Evolutionary conservation across 306 rosid species (phyloP), one percentile per base, ranked within the genome.

Genomic region (Cucurbita argyrosperma): DNA sequence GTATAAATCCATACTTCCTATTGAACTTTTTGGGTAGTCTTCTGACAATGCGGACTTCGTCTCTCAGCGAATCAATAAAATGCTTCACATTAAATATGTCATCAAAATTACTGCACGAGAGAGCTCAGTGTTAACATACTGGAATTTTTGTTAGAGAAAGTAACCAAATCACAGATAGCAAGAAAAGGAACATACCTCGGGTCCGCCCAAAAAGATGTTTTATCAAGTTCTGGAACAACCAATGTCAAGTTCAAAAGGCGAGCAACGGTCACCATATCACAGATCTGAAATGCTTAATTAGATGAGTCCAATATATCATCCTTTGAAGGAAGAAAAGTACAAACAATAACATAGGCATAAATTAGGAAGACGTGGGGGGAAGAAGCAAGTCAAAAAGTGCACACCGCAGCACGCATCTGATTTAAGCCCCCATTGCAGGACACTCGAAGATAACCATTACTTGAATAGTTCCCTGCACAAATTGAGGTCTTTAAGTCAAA

Each of bases 371-470:
- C 3, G 18, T 40, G 39, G 80, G 79, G 77, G 67, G 65, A 13
- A 78, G 58, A 23, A 62, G 71, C 47, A 61, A 75, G 56, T 23
- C 10, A 59, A 46, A 3, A 49, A 61, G 81, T 74, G 86, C 99
- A 69, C 79, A 95, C 99, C 86, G 99, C 99, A 42, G 97, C 95
- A 61, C 99, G 99, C 99, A 95, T 95, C 86, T 95, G 99, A 85
- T 95, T 95, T 87, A 95, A 85, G 67, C 99, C 99, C 53, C 99
- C 99, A 75, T 95, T 95, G 88, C 99, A 95, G 68, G 99, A 89
- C 69, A 91, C 96, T 78, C 92, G 88, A 58, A 95, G 97, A 88
- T 91, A 88, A 60, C 99, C 99, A 85, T 95, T 91, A 79, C 99
- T 95, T 63, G 85, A 87, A 87, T 95, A 95, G 81, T 91, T 91